phyloP scores from a whole-genome alignment of 257 asterid species.

The Nicotiana noctiflora region DNA sequence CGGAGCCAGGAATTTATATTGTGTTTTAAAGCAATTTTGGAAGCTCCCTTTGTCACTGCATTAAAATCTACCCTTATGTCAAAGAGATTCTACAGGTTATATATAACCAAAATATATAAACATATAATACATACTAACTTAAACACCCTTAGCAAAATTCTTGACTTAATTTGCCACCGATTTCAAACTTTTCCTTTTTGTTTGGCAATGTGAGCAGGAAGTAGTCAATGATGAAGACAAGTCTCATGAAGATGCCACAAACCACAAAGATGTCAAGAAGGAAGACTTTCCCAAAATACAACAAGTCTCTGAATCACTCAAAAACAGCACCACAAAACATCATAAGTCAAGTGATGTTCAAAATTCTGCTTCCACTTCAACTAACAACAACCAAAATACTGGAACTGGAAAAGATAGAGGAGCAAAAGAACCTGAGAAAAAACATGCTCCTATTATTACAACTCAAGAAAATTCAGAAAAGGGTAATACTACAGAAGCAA shows the following conservation, averaged over 20 bases:
- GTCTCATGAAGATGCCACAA: slow-evolving; percentile 1
- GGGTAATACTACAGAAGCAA: background rate
- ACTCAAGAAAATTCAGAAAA: background rate
- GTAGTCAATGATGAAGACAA: slow-evolving; percentile 9
- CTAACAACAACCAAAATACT: background rate
- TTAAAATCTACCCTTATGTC: too few relatives aligned
- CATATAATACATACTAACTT: background rate
- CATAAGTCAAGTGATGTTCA: background rate
- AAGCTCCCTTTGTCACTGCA: too few relatives aligned
- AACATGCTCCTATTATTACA: background rate
- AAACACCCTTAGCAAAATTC: background rate
- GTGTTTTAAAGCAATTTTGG: too few relatives aligned
- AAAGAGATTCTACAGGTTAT: too few relatives aligned
- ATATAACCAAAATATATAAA: too few relatives aligned
- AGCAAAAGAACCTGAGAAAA: background rate
- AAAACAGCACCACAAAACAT: background rate
- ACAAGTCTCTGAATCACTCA: background rate
- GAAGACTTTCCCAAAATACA: background rate
- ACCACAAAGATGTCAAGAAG: slow-evolving; percentile 1
- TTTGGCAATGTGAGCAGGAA: slow-evolving; percentile 9
- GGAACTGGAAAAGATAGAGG: background rate
- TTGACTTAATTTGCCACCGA: background rate
- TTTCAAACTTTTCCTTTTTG: background rate
- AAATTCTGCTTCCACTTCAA: background rate
- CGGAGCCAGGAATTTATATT: too few relatives aligned